Percentiles rank a stretch among this genome's conserved stretches.
Conservation (phyloP, 495 filamentous ascomycete genomes). For the Elaphomyces granulatus region DNA sequence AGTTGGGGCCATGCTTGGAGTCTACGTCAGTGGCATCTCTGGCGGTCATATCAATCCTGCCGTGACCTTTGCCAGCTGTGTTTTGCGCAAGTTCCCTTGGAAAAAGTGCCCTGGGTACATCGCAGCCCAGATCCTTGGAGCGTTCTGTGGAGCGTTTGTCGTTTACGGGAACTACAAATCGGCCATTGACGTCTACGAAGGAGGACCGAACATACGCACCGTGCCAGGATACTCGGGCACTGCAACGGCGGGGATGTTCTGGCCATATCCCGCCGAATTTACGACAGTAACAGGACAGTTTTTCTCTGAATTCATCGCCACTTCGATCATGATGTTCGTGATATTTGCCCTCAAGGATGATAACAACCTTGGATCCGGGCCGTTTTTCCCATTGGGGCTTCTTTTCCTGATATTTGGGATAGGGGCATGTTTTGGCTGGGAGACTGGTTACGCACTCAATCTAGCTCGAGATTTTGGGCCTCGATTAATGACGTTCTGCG, state of each 20-base stretch:
- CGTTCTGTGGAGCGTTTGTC: slow-evolving; percentile 38
- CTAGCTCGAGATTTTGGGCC: slow-evolving; percentile 54
- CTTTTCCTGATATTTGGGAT: slow-evolving; percentile 55
- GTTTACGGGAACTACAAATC: slow-evolving; percentile 44
- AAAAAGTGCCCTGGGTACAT: slow-evolving; percentile 40
- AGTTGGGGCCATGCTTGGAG: slow-evolving; percentile 50
- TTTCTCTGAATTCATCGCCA: slow-evolving; percentile 50
- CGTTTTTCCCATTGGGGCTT: slow-evolving; percentile 38
- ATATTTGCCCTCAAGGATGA: slow-evolving; percentile 54
- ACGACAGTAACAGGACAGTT: slow-evolving; percentile 44
- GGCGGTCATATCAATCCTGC: slow-evolving; percentile 54
- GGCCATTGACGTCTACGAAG: slow-evolving; percentile 41
- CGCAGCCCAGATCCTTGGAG: slow-evolving; percentile 39
- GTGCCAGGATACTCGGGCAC: slow-evolving; percentile 40
- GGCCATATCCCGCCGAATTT: slow-evolving; percentile 49
- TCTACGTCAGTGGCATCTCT: slow-evolving; percentile 43
- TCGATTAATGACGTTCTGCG: slow-evolving; percentile 41
- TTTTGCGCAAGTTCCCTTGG: slow-evolving; percentile 50
- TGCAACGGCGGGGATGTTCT: slow-evolving; percentile 50
- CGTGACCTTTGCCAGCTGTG: slow-evolving; percentile 47
- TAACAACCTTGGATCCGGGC: slow-evolving; percentile 33
- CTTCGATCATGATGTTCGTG: slow-evolving; percentile 47
- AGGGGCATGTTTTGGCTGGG: slow-evolving; percentile 53
- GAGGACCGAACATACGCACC: slow-evolving; percentile 36
- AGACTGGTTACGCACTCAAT: slow-evolving; percentile 58